Evolutionary conservation across 1,284 basidiomycete genomes (phyloP), one percentile per base, ranked within the genome.

Genomic region (Xanthoconium separans): DNA sequence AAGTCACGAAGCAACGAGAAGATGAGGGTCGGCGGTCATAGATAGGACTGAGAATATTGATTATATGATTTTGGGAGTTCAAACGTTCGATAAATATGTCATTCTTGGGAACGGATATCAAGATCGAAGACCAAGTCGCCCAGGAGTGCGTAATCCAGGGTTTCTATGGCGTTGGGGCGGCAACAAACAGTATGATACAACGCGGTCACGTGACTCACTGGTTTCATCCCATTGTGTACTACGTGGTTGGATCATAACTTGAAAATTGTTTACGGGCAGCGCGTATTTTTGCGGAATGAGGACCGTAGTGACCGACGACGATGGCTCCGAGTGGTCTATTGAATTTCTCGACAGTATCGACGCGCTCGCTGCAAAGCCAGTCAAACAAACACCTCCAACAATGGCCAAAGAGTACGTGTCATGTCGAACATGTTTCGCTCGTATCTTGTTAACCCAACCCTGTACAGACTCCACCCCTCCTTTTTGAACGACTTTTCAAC

Each of bases 321-420:
- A 59, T 22, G 58, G 56, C 16, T 51, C 65, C 24, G 68, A 72
- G 39, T 69, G 64, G 59, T 69, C 67, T 18, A 58, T 71, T 36
- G 69, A 72, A 55, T 70, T 70, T 31, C 22, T 68, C 34, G 70
- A 71, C 33, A 43, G 37, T 48, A 51, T 51, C 44, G 44, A 54
- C 34, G 31, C 18, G 6, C 47, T 42, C 29, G 40, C 18, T 46
- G 53, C 61, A 59, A 57, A 65, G 53, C 24, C 31, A 3, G 46
- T 58, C 52, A 63, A 70, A 70, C 62, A 65, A 67, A 61, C 33
- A 52, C 39, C 47, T n/a, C 33, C 53, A 51, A 48, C 58, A 13
- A n/a, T 42, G 3, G 33, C 33, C 42, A 56, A 53, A 42, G 33
- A 47, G 66, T 68, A 56, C 49, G 67, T 58, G 33, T 45, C 39